Percentiles rank a stretch among this genome's conserved stretches.
These are phyloP conservation scores for Casuarina glauca DNA, from an alignment of 306 rosid genomes.

Conservation along the genomic window DNA sequence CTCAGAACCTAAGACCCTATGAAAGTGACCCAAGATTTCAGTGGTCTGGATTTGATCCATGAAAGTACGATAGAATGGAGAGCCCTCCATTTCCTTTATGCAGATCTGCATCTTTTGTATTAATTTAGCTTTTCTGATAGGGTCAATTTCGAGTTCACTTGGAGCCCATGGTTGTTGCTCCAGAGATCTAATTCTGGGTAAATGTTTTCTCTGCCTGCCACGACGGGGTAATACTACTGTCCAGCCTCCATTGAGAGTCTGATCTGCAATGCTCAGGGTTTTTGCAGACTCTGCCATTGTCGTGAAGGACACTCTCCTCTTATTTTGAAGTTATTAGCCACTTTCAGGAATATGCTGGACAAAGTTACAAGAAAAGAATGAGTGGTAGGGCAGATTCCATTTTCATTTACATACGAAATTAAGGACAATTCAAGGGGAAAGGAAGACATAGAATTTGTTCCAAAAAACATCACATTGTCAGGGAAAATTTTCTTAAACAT, in stretches of 20 bases:
- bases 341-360: conserved; percentile 5
- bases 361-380: neutral
- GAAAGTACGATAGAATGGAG: conserved; percentile 54
- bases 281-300: conserved; percentile 64
- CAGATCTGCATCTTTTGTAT: conserved; percentile 53
- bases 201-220: conserved; percentile 40
- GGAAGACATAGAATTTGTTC: neutral
- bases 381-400: conserved; percentile 11
- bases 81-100: conserved; percentile 49
- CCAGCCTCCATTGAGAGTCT: conserved; percentile 55
- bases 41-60: conserved; percentile 47
- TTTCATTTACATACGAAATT: neutral
- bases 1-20: conserved; percentile 48
- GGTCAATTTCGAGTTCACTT: conserved; percentile 47
- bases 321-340: neutral
- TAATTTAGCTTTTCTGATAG: conserved; percentile 47
- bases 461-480: neutral
- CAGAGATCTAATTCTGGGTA: conserved; percentile 19
- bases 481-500: neutral
- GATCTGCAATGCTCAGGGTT: conserved; percentile 27
- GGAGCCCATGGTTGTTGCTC: conserved; percentile 62
- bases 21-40: conserved; percentile 37
- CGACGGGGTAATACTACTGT: conserved; percentile 71
- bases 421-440: neutral
- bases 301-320: neutral